Base-by-base conservation (phyloP, 768 basidiomycete genomes). In the Rubroboletus pulcherrimus region DNA sequence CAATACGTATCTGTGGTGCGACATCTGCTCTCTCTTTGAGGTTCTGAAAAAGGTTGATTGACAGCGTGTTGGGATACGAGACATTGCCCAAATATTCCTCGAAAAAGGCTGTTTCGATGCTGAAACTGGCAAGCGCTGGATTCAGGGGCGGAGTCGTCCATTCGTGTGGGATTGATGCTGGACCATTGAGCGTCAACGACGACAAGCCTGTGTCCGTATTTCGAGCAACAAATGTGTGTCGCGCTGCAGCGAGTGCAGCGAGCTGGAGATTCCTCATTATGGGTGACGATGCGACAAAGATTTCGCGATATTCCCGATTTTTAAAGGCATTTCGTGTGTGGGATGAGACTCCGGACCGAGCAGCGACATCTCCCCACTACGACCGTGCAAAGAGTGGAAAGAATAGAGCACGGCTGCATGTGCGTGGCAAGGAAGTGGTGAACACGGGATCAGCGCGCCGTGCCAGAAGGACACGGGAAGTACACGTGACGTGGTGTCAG, bases 91-190 rank as follows among this genome's bases (percentile, higher is more conserved):
- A 61, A 57, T 75, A 81, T 53, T 75, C 75, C 49, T 78, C 78
- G 53, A 81, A 80, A 58, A 78, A 81, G 1, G 79, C 80, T 0
- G 78, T 81, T 67, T 82, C 80, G 47, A 82, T 77, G 58, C 79
- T 81, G 66, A 82, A 82, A 53, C 79, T 80, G 26, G 74, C 79
- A 26, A 82, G 66, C 10, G 78, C 68, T 1, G 77, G 79, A 51
- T 77, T 65, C 4, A 82, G 66, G 9, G 63, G 56, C 15, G 75
- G 71, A 5, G 80, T 81, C 0, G 79, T 79, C 61, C 61, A 59
- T 54, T 75, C 74, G 5, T 50, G 50, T 7, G 80, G 79, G 24
- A 81, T 73, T 4, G 70, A 67, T 3, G 77, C 60, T 15, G 77
- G 73, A n/a, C 78, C 78, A 41, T 59, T 35, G 5, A 81, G 69